These are phyloP conservation scores for Fusarium proliferatum DNA, from an alignment of 2,329 filamentous ascomycete species.

Conservation along the genomic window DNA sequence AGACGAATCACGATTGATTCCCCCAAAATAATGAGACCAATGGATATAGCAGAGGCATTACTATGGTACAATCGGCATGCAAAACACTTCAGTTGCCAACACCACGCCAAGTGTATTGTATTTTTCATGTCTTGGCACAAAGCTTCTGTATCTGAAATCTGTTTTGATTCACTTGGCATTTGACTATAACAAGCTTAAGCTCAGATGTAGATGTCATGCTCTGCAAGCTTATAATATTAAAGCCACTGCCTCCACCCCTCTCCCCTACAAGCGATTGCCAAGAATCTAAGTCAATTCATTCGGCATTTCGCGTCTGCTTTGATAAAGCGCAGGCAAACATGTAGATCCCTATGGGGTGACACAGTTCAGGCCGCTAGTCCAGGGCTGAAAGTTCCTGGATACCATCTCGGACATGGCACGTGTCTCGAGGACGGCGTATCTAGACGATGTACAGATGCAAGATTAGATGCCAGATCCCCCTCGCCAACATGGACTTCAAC, in stretches of 20 bases:
- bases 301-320: slow-evolving; percentile 23
- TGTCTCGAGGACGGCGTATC: slow-evolving; percentile 1
- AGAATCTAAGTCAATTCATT: not conserved
- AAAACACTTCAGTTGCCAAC: slow-evolving; percentile 11
- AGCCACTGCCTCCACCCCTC: not conserved
- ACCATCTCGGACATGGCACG: slow-evolving; percentile 12
- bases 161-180: not conserved
- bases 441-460: not conserved
- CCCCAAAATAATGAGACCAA: slow-evolving; percentile 33
- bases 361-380: slow-evolving; percentile 1
- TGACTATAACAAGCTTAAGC: not conserved
- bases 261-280: not conserved
- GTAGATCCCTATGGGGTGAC: slow-evolving; percentile 8
- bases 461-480: not conserved
- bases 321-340: slow-evolving; percentile 23
- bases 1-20: slow-evolving; percentile 24
- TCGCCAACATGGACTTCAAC: not conserved
- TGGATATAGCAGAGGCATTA: slow-evolving; percentile 23
- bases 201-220: not conserved
- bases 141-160: not conserved
- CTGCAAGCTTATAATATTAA: not conserved
- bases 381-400: slow-evolving; percentile 28
- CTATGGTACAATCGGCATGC: slow-evolving; percentile 14
- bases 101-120: slow-evolving; percentile 1
- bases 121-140: not conserved